phyloP scores from a whole-genome alignment of 768 basidiomycete genomes.

The Phaeotremella skinneri region DNA sequence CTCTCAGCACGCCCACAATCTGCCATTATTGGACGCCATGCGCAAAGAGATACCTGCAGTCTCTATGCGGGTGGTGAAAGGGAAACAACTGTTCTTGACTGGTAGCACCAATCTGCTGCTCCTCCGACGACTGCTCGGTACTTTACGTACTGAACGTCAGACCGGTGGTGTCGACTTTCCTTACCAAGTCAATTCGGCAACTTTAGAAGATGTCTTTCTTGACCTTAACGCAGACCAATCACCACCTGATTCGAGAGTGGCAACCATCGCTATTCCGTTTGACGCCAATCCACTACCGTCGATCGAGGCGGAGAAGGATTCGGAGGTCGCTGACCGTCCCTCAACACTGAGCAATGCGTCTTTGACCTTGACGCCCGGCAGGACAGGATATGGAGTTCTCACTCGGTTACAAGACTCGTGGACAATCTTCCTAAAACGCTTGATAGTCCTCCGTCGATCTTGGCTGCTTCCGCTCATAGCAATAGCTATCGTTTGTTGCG shows the following conservation, averaged over 20 bases:
- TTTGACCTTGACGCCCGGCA: constrained; percentile 17
- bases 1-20: constrained; percentile 44
- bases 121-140: constrained; percentile 61
- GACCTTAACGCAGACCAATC: constrained; percentile 55
- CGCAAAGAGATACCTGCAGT: constrained; percentile 8
- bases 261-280: background rate
- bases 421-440: constrained; percentile 72
- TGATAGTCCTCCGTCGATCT: constrained; percentile 62
- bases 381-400: constrained; percentile 47
- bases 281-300: background rate
- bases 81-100: constrained; percentile 34
- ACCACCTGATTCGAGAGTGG: background rate
- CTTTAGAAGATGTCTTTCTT: constrained; percentile 80
- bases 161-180: constrained; percentile 54
- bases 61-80: constrained; percentile 6
- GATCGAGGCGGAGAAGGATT: constrained; percentile 20
- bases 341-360: constrained; percentile 55
- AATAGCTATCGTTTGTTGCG: constrained; percentile 61
- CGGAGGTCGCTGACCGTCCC: constrained; percentile 19
- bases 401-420: constrained; percentile 57
- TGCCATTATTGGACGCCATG: constrained; percentile 34
- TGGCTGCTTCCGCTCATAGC: constrained; percentile 65
- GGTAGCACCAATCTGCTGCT: constrained; percentile 60
- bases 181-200: constrained; percentile 69
- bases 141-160: constrained; percentile 57